Percentiles rank a stretch among this genome's conserved stretches.
phyloP scores from a whole-genome alignment of 2,329 filamentous ascomycete genomes.

The Diaporthe ampelina region DNA sequence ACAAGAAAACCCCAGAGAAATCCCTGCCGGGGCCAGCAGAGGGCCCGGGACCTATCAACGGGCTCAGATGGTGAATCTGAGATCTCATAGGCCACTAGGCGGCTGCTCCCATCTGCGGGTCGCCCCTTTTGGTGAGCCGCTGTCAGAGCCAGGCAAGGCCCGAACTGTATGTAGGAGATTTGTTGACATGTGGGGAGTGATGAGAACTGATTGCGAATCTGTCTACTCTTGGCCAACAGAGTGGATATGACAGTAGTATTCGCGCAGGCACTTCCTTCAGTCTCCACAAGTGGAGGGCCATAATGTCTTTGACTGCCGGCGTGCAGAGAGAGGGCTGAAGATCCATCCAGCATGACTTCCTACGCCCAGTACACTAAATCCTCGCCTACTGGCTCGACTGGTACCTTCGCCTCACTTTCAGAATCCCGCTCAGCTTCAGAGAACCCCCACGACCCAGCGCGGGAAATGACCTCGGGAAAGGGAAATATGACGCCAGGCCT shows the following conservation, averaged over 20 bases:
- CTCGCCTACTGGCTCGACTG: not conserved
- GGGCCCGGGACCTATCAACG: slow-evolving; percentile 21
- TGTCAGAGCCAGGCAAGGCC: slow-evolving; percentile 34
- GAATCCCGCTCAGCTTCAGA: not conserved
- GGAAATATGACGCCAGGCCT: not conserved
- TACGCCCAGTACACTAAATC: not conserved
- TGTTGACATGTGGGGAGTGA: slow-evolving; percentile 19
- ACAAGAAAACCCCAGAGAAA: slow-evolving; percentile 9
- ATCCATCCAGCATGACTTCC: slow-evolving; percentile 8
- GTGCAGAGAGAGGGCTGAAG: not conserved
- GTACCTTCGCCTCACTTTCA: slow-evolving; percentile 1
- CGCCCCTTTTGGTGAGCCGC: slow-evolving; percentile 35
- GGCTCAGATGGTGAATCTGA: slow-evolving; percentile 31
- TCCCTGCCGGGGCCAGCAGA: slow-evolving; percentile 21
- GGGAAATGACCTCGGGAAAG: not conserved
- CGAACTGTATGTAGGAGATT: slow-evolving; percentile 16
- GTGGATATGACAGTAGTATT: slow-evolving; percentile 9
- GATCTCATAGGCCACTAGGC: slow-evolving; percentile 38
- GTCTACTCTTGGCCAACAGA: slow-evolving; percentile 11
- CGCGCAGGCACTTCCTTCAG: not conserved
- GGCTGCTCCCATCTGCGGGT: slow-evolving; percentile 37
- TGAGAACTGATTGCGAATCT: slow-evolving; percentile 16
- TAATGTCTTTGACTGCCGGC: slow-evolving; percentile 6
- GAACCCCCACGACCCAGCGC: not conserved
- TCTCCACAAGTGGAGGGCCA: slow-evolving; percentile 1